Evolutionary conservation across 495 filamentous ascomycete species (phyloP).

Genomic region (Cetradonia linearis): DNA sequence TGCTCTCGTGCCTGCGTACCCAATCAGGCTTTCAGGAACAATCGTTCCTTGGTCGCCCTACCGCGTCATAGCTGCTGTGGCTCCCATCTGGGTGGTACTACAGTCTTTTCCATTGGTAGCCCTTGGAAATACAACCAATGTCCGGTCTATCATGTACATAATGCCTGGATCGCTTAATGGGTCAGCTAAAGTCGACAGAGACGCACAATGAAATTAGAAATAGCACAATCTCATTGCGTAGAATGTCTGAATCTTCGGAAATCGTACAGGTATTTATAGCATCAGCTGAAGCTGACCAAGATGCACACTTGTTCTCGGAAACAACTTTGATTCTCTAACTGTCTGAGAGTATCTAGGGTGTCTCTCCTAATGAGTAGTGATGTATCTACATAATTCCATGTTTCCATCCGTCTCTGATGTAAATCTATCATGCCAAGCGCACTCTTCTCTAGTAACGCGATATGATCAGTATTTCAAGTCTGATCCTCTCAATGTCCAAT

Average conservation of each 20-base stretch:
- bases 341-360: background rate
- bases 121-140: background rate
- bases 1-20: conserved; percentile 9
- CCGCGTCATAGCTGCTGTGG: conserved; percentile 1
- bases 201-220: background rate
- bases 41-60: conserved; percentile 3
- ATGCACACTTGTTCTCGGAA: background rate
- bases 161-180: background rate
- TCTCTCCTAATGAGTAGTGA: background rate
- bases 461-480: background rate
- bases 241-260: background rate
- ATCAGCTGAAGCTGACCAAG: background rate
- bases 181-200: conserved; percentile 1
- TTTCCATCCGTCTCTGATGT: background rate
- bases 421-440: conserved; percentile 2
- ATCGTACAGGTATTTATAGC: conserved; percentile 2
- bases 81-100: background rate
- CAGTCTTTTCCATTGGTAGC: background rate
- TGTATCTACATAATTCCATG: background rate
- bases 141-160: background rate
- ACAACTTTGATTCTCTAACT: background rate
- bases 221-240: background rate
- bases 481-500: conserved; percentile 12
- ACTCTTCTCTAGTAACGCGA: background rate
- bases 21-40: conserved; percentile 7